Percentiles rank a stretch among this genome's conserved stretches.
Conservation (phyloP, 495 filamentous ascomycete species). For the Lasiosphaeria ovina region DNA sequence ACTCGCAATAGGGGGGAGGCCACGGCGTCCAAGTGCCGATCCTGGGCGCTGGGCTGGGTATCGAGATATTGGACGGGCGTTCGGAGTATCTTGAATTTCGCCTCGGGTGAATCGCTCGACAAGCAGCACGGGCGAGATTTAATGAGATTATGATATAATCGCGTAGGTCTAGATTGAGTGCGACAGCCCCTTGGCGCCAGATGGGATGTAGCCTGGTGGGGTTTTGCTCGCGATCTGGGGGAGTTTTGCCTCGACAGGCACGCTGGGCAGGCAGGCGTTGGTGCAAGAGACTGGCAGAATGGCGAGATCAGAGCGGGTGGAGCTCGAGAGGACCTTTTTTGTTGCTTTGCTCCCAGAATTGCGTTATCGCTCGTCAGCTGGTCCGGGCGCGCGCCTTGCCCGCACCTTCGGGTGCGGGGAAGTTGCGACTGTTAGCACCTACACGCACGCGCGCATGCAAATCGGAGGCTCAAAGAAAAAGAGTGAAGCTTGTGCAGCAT, state of each 20-base stretch:
- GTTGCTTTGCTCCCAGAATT: constrained; percentile 35
- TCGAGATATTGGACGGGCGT: not conserved
- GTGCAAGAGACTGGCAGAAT: constrained; percentile 20
- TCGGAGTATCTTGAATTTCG: not conserved
- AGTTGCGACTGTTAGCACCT: constrained; percentile 16
- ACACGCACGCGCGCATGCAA: not conserved
- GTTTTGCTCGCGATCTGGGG: too few relatives aligned
- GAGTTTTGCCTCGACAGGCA: not conserved
- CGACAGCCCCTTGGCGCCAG: too few relatives aligned
- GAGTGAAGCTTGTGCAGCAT: too few relatives aligned
- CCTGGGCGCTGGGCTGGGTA: constrained; percentile 7
- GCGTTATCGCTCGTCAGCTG: constrained; percentile 33
- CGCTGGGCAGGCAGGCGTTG: not conserved
- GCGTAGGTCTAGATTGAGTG: too few relatives aligned
- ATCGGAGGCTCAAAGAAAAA: not conserved
- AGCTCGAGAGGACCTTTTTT: constrained; percentile 16
- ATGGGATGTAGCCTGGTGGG: too few relatives aligned
- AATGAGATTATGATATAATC: not conserved
- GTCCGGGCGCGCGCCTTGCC: constrained; percentile 9
- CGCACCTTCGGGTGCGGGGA: constrained; percentile 21
- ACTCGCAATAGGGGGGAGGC: constrained; percentile 23
- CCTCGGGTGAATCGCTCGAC: too few relatives aligned
- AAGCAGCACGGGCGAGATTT: not conserved
- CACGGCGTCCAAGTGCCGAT: not conserved
- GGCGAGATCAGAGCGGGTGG: constrained; percentile 32